Percentiles rank a stretch among this genome's conserved stretches.
Conservation (phyloP, 2,329 filamentous ascomycete genomes). For the Leptographium wingfieldii region DNA sequence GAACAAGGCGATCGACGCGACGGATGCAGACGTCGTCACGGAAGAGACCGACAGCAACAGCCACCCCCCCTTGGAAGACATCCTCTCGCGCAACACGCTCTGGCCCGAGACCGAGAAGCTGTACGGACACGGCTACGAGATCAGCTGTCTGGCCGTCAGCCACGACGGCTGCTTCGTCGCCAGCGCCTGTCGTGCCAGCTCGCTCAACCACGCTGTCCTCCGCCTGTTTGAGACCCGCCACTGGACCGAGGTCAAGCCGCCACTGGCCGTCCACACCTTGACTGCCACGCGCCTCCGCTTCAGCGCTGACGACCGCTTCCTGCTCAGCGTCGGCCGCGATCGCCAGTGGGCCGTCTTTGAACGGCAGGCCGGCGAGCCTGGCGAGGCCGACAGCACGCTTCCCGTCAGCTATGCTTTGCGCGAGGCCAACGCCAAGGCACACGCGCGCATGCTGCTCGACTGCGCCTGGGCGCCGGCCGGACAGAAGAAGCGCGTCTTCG, state of each 20-base stretch:
- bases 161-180: constrained; percentile 66
- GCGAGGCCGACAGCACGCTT: constrained; percentile 13
- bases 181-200: constrained; percentile 86
- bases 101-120: constrained; percentile 96
- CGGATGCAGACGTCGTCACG: constrained; percentile 15
- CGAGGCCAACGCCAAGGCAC: constrained; percentile 66
- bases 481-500: constrained; percentile 41
- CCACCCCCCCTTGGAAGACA: constrained; percentile 79
- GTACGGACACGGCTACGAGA: constrained; percentile 96
- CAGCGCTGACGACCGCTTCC: constrained; percentile 52
- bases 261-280: constrained; percentile 72
- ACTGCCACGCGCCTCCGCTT: constrained; percentile 78
- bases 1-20: constrained; percentile 74
- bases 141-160: constrained; percentile 72
- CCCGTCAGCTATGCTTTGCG: constrained; percentile 39
- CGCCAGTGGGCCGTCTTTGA: constrained; percentile 81
- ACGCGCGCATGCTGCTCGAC: constrained; percentile 85
- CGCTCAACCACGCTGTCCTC: constrained; percentile 87
- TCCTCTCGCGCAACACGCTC: constrained; percentile 76
- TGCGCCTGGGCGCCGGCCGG: constrained; percentile 62
- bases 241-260: constrained; percentile 80
- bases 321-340: constrained; percentile 80
- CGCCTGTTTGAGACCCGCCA: constrained; percentile 74
- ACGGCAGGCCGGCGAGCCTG: constrained; percentile 21
- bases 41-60: constrained; percentile 26